Conservation (phyloP, 768 basidiomycete genomes). For the Suillus ampliporus region DNA sequence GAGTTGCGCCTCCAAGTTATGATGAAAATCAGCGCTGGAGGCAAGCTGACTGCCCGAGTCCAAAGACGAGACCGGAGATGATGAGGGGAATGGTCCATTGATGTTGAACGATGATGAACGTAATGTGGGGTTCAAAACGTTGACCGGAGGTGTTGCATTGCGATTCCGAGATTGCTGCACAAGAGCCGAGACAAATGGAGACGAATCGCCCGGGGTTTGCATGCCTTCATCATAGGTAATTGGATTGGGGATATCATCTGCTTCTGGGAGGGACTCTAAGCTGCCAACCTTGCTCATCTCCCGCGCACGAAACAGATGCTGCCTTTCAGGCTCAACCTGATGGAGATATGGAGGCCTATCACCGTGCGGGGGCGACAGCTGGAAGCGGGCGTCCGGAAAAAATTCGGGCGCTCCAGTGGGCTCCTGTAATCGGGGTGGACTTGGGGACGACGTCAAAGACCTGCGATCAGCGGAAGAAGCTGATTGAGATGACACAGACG, state of each 20-base stretch:
- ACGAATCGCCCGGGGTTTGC: slow-evolving; percentile 30
- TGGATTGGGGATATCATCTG: slow-evolving; percentile 53
- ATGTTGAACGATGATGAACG: slow-evolving; percentile 50
- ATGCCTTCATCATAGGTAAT: slow-evolving; percentile 31
- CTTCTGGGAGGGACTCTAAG: slow-evolving; percentile 60
- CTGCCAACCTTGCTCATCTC: slow-evolving; percentile 57
- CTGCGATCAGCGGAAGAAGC: slow-evolving; percentile 68
- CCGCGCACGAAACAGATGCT: slow-evolving; percentile 45
- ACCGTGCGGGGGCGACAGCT: slow-evolving; percentile 40
- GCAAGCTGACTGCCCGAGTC: slow-evolving; percentile 74
- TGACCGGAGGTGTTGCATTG: slow-evolving; percentile 53
- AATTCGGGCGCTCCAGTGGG: slow-evolving; percentile 34
- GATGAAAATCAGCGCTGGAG: slow-evolving; percentile 50
- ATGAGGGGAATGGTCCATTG: slow-evolving; percentile 56
- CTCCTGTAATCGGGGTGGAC: slow-evolving; percentile 47
- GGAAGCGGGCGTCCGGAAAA: slow-evolving; percentile 36
- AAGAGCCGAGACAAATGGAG: slow-evolving; percentile 46
- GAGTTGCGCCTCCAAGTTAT: slow-evolving; percentile 73
- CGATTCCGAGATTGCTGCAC: slow-evolving; percentile 46
- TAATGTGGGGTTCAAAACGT: slow-evolving; percentile 36
- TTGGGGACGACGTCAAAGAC: slow-evolving; percentile 73
- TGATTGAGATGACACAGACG: slow-evolving; percentile 61
- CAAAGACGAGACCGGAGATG: slow-evolving; percentile 80
- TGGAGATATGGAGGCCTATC: slow-evolving; percentile 56
- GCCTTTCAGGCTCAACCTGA: slow-evolving; percentile 52